Evolutionary conservation across 352 stramenopile genomes (phyloP).

Genomic region (Phytophthora hibernalis): DNA sequence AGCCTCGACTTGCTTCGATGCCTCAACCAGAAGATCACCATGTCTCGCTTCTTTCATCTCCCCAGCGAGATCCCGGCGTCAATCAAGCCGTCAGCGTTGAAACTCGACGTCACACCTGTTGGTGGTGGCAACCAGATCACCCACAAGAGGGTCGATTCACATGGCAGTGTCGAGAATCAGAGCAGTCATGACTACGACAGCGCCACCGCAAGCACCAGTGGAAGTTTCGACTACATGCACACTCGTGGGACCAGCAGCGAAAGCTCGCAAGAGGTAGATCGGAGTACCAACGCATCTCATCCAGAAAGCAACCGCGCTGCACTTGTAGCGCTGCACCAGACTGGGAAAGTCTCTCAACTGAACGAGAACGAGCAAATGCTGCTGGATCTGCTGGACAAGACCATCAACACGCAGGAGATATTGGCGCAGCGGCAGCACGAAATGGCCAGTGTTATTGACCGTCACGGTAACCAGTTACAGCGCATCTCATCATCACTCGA

Average conservation of each 20-base stretch:
- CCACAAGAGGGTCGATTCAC: slow-evolving; percentile 19
- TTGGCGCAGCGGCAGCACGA: slow-evolving; percentile 77
- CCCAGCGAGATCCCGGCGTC: slow-evolving; percentile 1
- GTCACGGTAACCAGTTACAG: slow-evolving; percentile 67
- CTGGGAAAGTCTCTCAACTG: slow-evolving; percentile 41
- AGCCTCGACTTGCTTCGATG: slow-evolving; percentile 61
- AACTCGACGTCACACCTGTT: neutral
- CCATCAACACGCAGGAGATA: slow-evolving; percentile 80
- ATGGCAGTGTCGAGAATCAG: neutral
- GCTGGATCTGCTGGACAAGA: slow-evolving; percentile 79
- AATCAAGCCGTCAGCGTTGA: slow-evolving; percentile 14
- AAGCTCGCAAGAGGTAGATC: neutral
- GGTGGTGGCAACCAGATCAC: slow-evolving; percentile 25
- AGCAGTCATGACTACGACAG: neutral
- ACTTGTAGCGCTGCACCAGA: slow-evolving; percentile 32
- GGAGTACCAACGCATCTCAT: neutral
- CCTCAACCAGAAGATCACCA: slow-evolving; percentile 43
- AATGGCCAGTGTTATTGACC: slow-evolving; percentile 74
- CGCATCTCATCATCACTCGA: slow-evolving; percentile 75
- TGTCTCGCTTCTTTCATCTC: slow-evolving; percentile 34
- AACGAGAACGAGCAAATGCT: slow-evolving; percentile 80
- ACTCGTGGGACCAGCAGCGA: neutral
- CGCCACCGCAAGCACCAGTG: slow-evolving; percentile 3
- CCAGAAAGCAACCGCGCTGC: slow-evolving; percentile 30
- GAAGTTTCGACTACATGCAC: slow-evolving; percentile 12